These are phyloP conservation scores for Paulinella micropora DNA, from an alignment of 78 protist genomes.

Conservation along the genomic window DNA sequence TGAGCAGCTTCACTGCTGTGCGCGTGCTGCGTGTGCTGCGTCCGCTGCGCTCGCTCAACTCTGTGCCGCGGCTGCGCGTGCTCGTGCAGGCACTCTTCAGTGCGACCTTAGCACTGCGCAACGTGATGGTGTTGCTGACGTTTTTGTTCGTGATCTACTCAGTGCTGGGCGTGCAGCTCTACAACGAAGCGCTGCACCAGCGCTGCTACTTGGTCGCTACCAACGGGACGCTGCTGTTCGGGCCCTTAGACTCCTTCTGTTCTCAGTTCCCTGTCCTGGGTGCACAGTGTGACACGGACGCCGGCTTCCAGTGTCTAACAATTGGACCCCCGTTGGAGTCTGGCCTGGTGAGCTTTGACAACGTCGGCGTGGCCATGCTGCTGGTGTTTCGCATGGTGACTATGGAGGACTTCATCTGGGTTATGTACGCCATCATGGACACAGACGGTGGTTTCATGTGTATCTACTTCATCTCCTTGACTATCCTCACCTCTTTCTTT, in stretches of 20 bases:
- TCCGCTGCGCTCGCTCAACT: constrained; percentile 24
- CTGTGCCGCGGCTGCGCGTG: constrained; percentile 11
- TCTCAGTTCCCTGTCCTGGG: not conserved
- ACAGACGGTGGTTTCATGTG: not conserved
- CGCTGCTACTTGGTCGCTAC: not conserved
- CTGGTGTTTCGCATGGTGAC: not conserved
- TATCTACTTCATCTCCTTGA: not conserved
- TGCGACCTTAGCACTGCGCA: not conserved
- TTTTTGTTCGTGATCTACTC: constrained; percentile 1
- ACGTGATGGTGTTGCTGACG: not conserved
- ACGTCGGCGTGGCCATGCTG: not conserved
- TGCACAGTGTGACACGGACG: not conserved
- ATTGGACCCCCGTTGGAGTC: not conserved
- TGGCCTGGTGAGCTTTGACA: not conserved
- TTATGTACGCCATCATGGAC: not conserved
- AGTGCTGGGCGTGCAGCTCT: constrained; percentile 24
- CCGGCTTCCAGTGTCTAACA: not conserved
- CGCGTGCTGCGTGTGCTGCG: constrained; percentile 37
- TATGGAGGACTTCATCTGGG: not conserved
- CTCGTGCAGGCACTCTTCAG: not conserved
- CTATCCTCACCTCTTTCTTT: not conserved
- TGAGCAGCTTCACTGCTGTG: not conserved
- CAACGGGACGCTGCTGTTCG: not conserved
- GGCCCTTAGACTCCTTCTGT: not conserved
- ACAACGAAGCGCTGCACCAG: not conserved